Base-by-base conservation (phyloP, 768 basidiomycete genomes). In the Suillus luteus region DNA sequence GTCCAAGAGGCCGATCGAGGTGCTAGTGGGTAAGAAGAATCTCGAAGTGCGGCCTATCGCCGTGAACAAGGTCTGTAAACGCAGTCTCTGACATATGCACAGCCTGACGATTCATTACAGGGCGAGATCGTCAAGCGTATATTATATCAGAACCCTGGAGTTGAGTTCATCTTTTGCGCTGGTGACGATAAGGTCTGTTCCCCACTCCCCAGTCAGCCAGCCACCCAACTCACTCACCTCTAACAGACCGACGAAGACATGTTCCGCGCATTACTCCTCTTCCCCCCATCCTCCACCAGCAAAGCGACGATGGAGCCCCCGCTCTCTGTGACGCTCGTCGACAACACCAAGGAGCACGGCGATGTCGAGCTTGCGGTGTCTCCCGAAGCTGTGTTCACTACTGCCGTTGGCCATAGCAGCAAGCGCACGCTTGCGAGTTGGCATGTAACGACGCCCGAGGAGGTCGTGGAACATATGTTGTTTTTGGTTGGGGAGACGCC, bases 61-160 rank as follows among this genome's bases (percentile, higher is more conserved):
- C 1, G 88, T 98, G 64, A 98, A 97, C 85, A 99, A 99, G 86
- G 83, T 82, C 44, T 22, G 73, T 65, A 43, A 14, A 9, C 43
- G 17, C 17, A 17, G 14, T 38, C n/a, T 60, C 49, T 9, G 17
- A 33, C 35, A 40, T 11, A 27, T 24, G 5, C n/a, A 7, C 31
- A 31, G 10, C 9, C 55, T 60, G 17, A 24, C 54, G 40, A 19
- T 24, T 22, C n/a, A 22, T 22, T 35, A 3, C 40, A 84, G 84
- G 96, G 96, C 60, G 96, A 99, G 81, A 98, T 99, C 71, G 96
- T 98, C 72, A 96, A 96, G 81, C 83, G 95, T 54, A 88, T 99
- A 64, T 73, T 97, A 62, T 99, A 96, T 83, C 81, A 89, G 76
- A 90, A 98, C 81, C 92, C 96, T 2, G 94, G 96, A 64, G 89